Conservation (phyloP, 495 filamentous ascomycete species). For the Penicillium odoratum region DNA sequence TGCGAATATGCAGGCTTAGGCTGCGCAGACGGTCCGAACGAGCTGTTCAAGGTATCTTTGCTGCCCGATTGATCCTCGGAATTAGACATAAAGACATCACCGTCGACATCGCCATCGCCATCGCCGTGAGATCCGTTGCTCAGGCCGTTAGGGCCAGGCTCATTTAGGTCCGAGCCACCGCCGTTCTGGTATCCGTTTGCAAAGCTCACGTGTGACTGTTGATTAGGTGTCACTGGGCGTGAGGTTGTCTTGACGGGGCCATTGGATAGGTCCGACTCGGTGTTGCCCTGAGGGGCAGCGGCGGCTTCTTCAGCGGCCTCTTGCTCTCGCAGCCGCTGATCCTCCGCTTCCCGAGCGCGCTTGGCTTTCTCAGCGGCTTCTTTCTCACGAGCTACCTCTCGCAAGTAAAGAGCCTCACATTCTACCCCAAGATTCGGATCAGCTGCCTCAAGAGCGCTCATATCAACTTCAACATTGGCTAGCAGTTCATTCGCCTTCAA, state of each 20-base stretch:
- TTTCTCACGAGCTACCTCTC: conserved; percentile 70
- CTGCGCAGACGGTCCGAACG: conserved; percentile 55
- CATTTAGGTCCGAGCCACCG: conserved; percentile 49
- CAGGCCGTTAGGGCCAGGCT: conserved; percentile 41
- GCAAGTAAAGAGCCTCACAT: conserved; percentile 70
- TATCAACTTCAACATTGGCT: conserved; percentile 89
- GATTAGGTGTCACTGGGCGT: conserved; percentile 54
- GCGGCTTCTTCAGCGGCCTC: conserved; percentile 26
- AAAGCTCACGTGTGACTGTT: conserved; percentile 48
- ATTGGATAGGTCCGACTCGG: conserved; percentile 44
- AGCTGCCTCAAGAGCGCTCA: conserved; percentile 63
- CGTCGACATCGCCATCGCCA: conserved; percentile 55
- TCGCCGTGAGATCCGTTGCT: conserved; percentile 65
- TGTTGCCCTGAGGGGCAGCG: conserved; percentile 47
- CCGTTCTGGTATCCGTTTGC: conserved; percentile 51
- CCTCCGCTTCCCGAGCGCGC: conserved; percentile 49
- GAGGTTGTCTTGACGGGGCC: conserved; percentile 53
- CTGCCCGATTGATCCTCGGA: conserved; percentile 44
- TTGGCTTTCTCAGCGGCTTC: conserved; percentile 60
- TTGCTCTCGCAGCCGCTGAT: conserved; percentile 13
- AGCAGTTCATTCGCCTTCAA: conserved; percentile 87
- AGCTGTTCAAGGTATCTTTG: conserved; percentile 47
- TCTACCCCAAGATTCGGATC: conserved; percentile 65
- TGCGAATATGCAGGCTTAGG: conserved; percentile 49
- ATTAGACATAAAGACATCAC: conserved; percentile 50